Evolutionary conservation across 768 basidiomycete genomes (phyloP), one percentile per base, ranked within the genome.

Genomic region (Suillus subalutaceus): DNA sequence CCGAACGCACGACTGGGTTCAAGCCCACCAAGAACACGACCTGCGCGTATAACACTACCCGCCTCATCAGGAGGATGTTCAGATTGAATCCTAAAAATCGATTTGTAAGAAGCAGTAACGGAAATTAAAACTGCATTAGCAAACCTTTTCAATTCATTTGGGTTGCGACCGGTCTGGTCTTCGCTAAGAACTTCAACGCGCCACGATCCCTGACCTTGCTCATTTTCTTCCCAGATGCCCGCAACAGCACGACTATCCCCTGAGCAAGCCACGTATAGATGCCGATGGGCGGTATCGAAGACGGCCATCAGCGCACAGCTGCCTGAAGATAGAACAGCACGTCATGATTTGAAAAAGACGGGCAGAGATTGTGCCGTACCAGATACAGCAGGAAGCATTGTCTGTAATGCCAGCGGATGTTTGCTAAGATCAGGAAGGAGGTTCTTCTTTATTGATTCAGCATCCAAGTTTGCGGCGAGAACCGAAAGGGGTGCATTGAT

Each of bases 171-270:
- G 8, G 96, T 98, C 81, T 98, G 96, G 74, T 99, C 97, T 77
- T 98, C 95, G 37, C 87, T 94, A 67, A 99, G 83, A n/a, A 93
- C 93, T 75, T 97, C 94, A 38, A 96, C 91, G 56, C 89, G 86
- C 97, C 97, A 99, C 62, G 82, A 83, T 13, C 93, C 93, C 62
- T 83, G 80, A 4, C 88, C 89, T 68, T 89, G 85, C 3, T 75
- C 77, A 5, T 84, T 83, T 61, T 87, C 84, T 68, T 93, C 89
- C 91, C 93, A 96, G 44, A 94, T 86, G 23, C 97, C 97, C 26
- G 97, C 96, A 7, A 99, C 95, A 15, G 97, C 97, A 58, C 97
- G 87, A 73, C 93, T 92, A 75, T 99, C 97, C 0, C 97, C 97
- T 6, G 95, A 90, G 70, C 90, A 89, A 10, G 97, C 97, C 41